A percentile compares a stretch with the other conserved stretches of the same genome.
Evolutionary conservation across 495 filamentous ascomycete genomes (phyloP).

Genomic region (Aspergillus cristatus): DNA sequence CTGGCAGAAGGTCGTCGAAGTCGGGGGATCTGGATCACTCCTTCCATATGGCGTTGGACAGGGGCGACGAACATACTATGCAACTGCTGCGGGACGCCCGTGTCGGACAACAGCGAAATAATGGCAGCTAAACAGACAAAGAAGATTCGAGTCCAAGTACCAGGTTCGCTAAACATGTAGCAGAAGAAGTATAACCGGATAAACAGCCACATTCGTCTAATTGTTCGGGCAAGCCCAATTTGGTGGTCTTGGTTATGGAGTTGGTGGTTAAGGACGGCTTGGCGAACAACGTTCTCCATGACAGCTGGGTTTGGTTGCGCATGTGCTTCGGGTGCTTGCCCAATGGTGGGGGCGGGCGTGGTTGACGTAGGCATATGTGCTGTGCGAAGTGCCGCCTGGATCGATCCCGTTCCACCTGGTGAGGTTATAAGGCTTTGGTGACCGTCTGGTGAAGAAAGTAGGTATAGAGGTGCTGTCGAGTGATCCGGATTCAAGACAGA

Average conservation of each 20-base stretch:
- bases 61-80: constrained; percentile 49
- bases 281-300: constrained; percentile 29
- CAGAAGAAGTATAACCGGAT: constrained; percentile 66
- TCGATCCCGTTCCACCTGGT: constrained; percentile 31
- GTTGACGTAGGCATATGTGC: not conserved
- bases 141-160: constrained; percentile 60
- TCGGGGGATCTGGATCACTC: constrained; percentile 44
- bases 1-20: constrained; percentile 8
- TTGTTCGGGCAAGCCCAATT: constrained; percentile 37
- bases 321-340: constrained; percentile 4
- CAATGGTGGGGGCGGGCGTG: not conserved
- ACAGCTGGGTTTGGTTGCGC: constrained; percentile 19
- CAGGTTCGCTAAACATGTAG: constrained; percentile 68
- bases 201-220: constrained; percentile 67
- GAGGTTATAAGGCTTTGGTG: constrained; percentile 49
- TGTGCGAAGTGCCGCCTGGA: constrained; percentile 22
- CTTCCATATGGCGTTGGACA: constrained; percentile 62
- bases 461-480: constrained; percentile 36
- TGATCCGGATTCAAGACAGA: not conserved
- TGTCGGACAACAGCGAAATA: constrained; percentile 55
- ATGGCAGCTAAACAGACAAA: constrained; percentile 52
- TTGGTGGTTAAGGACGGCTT: constrained; percentile 32
- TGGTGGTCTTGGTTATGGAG: constrained; percentile 32
- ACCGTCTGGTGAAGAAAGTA: constrained; percentile 51
- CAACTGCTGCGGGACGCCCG: constrained; percentile 50